Percentiles rank a stretch among this genome's conserved stretches.
phyloP scores from a whole-genome alignment of 2,329 filamentous ascomycete species.

The Xylariaceae sp. region DNA sequence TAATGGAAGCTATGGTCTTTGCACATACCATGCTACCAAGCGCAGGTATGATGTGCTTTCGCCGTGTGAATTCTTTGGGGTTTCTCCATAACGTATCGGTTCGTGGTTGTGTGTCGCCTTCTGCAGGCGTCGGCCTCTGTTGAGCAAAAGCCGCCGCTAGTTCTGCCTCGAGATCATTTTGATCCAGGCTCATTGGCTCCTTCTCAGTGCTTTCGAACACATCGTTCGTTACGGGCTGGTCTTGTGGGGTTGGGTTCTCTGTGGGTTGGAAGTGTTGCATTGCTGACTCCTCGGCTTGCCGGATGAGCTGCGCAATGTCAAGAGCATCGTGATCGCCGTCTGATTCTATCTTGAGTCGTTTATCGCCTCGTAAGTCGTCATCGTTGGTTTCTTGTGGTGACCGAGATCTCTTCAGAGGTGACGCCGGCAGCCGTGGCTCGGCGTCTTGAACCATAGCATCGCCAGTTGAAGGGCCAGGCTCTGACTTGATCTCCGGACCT shows the following conservation, averaged over 20 bases:
- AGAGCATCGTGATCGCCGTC: slow-evolving; percentile 11
- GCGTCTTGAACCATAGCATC: slow-evolving; percentile 21
- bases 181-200: slow-evolving; percentile 10
- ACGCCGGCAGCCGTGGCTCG: slow-evolving; percentile 12
- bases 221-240: slow-evolving; percentile 1
- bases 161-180: slow-evolving; percentile 13
- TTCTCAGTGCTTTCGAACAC: slow-evolving; percentile 11
- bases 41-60: slow-evolving; percentile 29
- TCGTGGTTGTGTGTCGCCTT: slow-evolving; percentile 16
- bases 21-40: slow-evolving; percentile 26
- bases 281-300: slow-evolving; percentile 24
- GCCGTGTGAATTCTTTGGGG: slow-evolving; percentile 27
- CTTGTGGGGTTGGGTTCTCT: not conserved
- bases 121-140: slow-evolving; percentile 8
- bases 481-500: slow-evolving; percentile 27
- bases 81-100: slow-evolving; percentile 29
- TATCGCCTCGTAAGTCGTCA: slow-evolving; percentile 21
- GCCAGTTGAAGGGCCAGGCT: slow-evolving; percentile 20
- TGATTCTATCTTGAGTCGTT: slow-evolving; percentile 24
- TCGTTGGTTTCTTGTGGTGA: slow-evolving; percentile 15
- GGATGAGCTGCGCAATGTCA: slow-evolving; percentile 26
- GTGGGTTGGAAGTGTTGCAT: slow-evolving; percentile 21
- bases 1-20: slow-evolving; percentile 1
- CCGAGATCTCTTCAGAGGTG: slow-evolving; percentile 25
- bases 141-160: slow-evolving; percentile 13